Evolutionary conservation across 352 stramenopile species (phyloP), one percentile per base, ranked within the genome.

Genomic region (Elongisporangium anandrum): DNA sequence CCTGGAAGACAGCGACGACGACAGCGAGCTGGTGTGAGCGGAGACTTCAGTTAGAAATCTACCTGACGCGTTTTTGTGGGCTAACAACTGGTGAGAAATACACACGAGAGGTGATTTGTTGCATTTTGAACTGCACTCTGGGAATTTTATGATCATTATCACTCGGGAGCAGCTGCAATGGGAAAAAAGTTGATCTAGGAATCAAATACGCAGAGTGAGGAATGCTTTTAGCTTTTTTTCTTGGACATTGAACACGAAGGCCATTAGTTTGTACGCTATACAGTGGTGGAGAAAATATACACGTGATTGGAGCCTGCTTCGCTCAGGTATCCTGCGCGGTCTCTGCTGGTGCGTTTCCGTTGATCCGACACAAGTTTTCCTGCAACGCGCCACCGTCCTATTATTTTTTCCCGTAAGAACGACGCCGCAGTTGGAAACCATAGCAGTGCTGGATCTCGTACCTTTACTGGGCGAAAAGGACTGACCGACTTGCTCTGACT

Each of bases 1-100:
- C 48, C 60, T 89, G 3, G 79, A 89, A 19, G 81, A 88, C 51
- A 88, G 74, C 38, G 78, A 88, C 34, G 80, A 89, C 57, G 81
- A 90, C 54, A 67, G 72, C 6, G 79, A 87, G 15, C 65, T 86
- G 66, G 54, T 81, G 9, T 86, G 29, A 41, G 29, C 29, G 29
- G 13, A 1, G 5, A 34, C 7, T 34, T 8, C 7, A 34, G 4
- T 7, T 3, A 34, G 4, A 34, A 34, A 41, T 41, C 29, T 41
- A 15, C 29, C 1, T 41, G 29, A 13, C 29, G 5, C 6, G 29
- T n/a, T 41, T 41, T 9, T 41, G 29, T 41, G 2, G 29, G 29
- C 29, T 41, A 41, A 41, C 29, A 13, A 41, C 4, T 8, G 1
- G 29, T 15, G 5, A 13, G 29, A 13, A 41, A 41, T 34, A 34